A percentile compares a stretch with the other conserved stretches of the same genome.
Conservation (phyloP, 208 protist genomes). For the Leishmania martiniquensis region DNA sequence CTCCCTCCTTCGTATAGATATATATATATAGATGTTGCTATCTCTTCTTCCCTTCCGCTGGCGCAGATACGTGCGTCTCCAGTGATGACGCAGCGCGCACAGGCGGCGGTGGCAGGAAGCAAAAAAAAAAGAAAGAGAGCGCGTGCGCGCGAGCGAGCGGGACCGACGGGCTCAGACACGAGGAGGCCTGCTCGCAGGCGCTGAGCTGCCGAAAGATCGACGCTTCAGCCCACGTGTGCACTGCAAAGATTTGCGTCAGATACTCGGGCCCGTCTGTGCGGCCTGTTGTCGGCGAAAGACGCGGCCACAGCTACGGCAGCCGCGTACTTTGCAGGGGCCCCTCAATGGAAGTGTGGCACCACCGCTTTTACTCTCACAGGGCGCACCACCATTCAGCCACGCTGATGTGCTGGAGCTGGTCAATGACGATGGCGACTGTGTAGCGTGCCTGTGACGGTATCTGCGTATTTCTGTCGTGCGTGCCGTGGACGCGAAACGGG, state of each 20-base stretch:
- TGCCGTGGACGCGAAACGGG: background rate
- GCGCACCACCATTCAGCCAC: background rate
- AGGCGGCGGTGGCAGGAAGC: background rate
- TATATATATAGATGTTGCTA: background rate
- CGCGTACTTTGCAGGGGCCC: background rate
- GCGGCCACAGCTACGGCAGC: background rate
- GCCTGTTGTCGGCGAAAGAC: background rate
- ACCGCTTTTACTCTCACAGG: background rate
- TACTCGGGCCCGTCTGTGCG: background rate
- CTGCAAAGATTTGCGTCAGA: background rate
- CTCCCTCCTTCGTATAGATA: too few species aligned
- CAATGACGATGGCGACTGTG: background rate
- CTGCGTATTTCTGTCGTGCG: background rate
- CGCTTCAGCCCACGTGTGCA: background rate
- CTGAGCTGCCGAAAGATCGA: background rate
- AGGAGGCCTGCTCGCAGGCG: background rate
- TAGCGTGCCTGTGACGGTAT: background rate
- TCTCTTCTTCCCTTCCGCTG: background rate
- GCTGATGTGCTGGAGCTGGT: background rate
- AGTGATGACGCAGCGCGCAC: background rate
- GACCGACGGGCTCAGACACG: background rate
- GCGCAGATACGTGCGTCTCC: background rate
- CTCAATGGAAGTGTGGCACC: background rate
- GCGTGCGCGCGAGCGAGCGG: too few species aligned
- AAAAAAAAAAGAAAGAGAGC: background rate